Base-by-base conservation (phyloP, 2,329 filamentous ascomycete genomes). In the Fusarium acutatum region DNA sequence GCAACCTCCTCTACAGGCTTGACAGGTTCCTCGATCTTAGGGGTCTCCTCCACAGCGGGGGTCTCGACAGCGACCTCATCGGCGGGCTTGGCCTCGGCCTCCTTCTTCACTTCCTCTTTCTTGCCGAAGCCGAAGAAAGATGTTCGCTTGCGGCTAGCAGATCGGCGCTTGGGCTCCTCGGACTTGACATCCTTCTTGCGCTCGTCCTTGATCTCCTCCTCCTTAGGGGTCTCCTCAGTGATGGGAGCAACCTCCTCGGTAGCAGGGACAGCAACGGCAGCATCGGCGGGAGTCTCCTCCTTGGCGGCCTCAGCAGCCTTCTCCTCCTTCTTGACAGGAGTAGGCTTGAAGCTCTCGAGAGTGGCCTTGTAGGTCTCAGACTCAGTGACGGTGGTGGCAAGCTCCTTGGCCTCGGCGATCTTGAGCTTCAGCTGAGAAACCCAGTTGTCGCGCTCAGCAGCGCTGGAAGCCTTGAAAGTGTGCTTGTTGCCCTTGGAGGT, bases 371-470 rank as follows among this genome's bases (percentile, higher is more conserved):
- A 99, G 68, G 90, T 89, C 84, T 97, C 95, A 78, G 91, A 92
- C 84, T 92, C 91, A 73, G 90, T 89, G 78, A 98, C 89, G 63
- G 88, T 88, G 74, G 93, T 87, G 80, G 91, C 92, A 66, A 93
- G 86, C 78, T 92, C 92, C 89, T 96, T 97, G 79, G 94, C 95
- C 86, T 97, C 94, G 58, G 91, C 88, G 60, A 93, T 89, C 88
- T 95, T 94, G 79, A 89, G 85, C 89, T 96, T 95, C 77, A 97
- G 83, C 80, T 95, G 93, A 72, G 91, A 86, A 79, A 97, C 90
- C 96, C 96, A 98, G 88, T 93, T 94, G 84, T 97, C 94, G 81
- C 96, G 95, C 86, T 98, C 95, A 67, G 90, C 86, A 54, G 89
- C 79, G 79, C 81, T 92, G 79, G 86, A 80, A 65, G 96, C 94